Base-by-base conservation (phyloP, 495 filamentous ascomycete genomes). In the Diplogelasinospora grovesii region DNA sequence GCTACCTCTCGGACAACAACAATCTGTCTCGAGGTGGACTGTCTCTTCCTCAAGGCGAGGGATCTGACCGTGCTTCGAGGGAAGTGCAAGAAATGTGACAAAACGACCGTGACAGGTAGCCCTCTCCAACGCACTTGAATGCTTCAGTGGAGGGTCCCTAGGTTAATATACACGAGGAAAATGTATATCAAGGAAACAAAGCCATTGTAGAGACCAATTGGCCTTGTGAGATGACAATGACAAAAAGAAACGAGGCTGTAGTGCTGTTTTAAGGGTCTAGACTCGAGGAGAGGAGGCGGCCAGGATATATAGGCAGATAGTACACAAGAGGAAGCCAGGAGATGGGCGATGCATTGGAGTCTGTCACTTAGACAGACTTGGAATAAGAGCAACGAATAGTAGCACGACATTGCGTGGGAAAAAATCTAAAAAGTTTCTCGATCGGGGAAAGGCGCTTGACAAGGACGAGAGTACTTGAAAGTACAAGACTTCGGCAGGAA, bases 301-400 rank as follows among this genome's bases (percentile, higher is more conserved):
- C 56, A 54, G 57, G 61, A 63, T 68, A 68, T 66, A 66, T 66
- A 68, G 61, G 48, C 60, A 55, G 35, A 47, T 7, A 29, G 43
- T 44, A 5, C 52, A 48, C 26, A 43, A 48, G 47, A n/a, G n/a
- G 37, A 36, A 48, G 41, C 16, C 5, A 37, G 31, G 24, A 39
- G 36, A 37, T 35, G 37, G 16, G 35, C 16, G 33, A 41, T 18
- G 46, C 47, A 41, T 40, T n/a, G 9, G 36, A 31, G 30, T 33
- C 37, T 47, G 44, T 39, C 45, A 46, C 36, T 39, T 41, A 18
- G 21, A 26, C 31, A 36, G 24, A 22, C 15, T 23, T 31, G 30
- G 30, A 41, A 22, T 35, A 37, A 32, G 25, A 26, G 34, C 36
- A 30, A 39, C 49, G 46, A 50, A 50, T 53, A 43, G 34, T 32